Evolutionary conservation across 805 yeast species (phyloP).

Genomic region (Zygosaccharomyces gambellarensis): DNA sequence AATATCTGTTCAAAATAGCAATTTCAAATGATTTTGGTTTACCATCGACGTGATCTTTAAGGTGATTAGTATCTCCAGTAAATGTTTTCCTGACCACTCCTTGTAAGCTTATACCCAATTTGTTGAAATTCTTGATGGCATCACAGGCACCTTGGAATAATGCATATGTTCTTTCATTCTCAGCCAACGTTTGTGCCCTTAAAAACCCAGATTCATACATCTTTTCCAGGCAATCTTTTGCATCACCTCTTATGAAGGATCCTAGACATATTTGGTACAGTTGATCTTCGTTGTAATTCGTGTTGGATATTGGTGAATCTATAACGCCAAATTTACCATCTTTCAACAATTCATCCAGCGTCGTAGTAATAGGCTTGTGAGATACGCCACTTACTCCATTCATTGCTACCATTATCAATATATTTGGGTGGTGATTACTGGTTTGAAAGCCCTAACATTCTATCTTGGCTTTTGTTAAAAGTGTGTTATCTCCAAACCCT

Average conservation of each 20-base stretch:
- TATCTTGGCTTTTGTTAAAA: background rate
- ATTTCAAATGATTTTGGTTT: slow-evolving; percentile 4
- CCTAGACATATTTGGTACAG: slow-evolving; percentile 19
- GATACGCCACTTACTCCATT: slow-evolving; percentile 9
- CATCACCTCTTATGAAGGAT: slow-evolving; percentile 22
- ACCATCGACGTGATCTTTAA: background rate
- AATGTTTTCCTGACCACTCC: slow-evolving; percentile 5
- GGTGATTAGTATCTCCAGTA: slow-evolving; percentile 3
- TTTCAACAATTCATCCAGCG: slow-evolving; percentile 21
- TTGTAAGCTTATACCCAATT: slow-evolving; percentile 14
- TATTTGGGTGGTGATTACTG: background rate
- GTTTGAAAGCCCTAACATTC: background rate
- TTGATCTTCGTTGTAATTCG: background rate
- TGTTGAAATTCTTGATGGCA: slow-evolving; percentile 9
- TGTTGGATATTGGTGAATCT: background rate
- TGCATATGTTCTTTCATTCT: slow-evolving; percentile 8
- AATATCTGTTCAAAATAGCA: slow-evolving; percentile 8
- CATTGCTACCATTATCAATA: background rate
- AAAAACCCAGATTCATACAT: slow-evolving; percentile 19
- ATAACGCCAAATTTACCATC: slow-evolving; percentile 17
- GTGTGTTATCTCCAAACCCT: background rate
- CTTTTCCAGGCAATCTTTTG: slow-evolving; percentile 19
- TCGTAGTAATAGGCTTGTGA: slow-evolving; percentile 3
- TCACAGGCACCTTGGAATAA: slow-evolving; percentile 21
- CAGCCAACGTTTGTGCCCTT: slow-evolving; percentile 2